Conservation (phyloP, 441 rosid species). For the Arabidopsis lyrata region DNA sequence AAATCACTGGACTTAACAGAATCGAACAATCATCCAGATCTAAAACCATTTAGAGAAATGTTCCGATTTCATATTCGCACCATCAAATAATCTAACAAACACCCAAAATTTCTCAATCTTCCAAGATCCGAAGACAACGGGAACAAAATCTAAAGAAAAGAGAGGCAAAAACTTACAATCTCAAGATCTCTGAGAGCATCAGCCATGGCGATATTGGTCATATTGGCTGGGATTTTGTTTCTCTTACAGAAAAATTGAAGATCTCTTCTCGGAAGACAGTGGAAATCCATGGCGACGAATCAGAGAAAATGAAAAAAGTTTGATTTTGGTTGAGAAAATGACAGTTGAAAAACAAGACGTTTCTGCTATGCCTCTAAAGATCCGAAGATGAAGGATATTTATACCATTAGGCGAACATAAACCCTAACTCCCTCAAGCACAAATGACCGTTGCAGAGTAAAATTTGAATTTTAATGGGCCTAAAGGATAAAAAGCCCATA, state of each 20-base stretch:
- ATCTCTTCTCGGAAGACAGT: conserved; percentile 74
- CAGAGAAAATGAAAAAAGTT: conserved; percentile 8
- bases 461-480: conserved; percentile 60
- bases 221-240: conserved; percentile 92
- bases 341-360: conserved; percentile 42
- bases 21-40: conserved; percentile 5
- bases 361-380: conserved; percentile 30
- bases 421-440: conserved; percentile 51
- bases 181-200: conserved; percentile 80
- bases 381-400: conserved; percentile 34
- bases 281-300: conserved; percentile 70
- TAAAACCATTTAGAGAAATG: background rate
- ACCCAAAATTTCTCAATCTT: background rate
- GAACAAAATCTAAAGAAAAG: background rate
- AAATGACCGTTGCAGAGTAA: conserved; percentile 70
- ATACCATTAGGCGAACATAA: conserved; percentile 27
- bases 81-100: conserved; percentile 3
- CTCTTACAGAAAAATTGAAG: conserved; percentile 94
- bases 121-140: background rate
- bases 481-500: conserved; percentile 11
- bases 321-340: conserved; percentile 11
- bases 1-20: conserved; percentile 5
- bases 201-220: conserved; percentile 92
- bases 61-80: conserved; percentile 3
- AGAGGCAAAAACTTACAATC: conserved; percentile 49